phyloP scores from a whole-genome alignment of 768 basidiomycete genomes.

The Xerocomus brunneocitrinus region DNA sequence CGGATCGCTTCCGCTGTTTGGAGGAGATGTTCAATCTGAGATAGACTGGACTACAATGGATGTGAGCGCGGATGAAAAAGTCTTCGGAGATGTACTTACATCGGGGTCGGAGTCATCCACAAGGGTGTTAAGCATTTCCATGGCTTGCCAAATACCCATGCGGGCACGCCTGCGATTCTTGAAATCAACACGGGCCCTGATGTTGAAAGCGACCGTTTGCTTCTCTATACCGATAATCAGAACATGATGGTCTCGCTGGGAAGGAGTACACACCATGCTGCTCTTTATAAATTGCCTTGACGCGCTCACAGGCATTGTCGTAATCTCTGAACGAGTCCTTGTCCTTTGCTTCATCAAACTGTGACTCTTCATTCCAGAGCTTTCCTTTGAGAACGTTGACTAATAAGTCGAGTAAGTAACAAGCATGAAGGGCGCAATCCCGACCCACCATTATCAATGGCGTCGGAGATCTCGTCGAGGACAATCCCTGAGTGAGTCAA shows the following conservation, averaged over 20 bases:
- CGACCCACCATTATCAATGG: conserved; percentile 44
- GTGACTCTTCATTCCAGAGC: conserved; percentile 52
- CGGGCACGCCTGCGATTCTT: conserved; percentile 59
- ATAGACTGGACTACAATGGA: conserved; percentile 53
- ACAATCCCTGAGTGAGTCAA: conserved; percentile 24
- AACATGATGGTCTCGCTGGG: neutral
- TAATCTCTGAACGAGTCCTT: conserved; percentile 69
- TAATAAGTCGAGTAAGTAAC: conserved; percentile 20
- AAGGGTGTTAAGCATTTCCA: conserved; percentile 81
- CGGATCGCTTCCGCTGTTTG: conserved; percentile 92
- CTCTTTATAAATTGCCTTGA: conserved; percentile 73
- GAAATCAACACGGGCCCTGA: conserved; percentile 71
- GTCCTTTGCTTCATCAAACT: conserved; percentile 57
- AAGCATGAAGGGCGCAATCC: neutral
- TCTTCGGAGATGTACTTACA: conserved; percentile 32
- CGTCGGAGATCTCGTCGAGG: conserved; percentile 45
- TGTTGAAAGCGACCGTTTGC: conserved; percentile 83
- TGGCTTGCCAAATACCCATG: conserved; percentile 87
- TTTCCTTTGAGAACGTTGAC: conserved; percentile 68
- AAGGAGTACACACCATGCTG: conserved; percentile 55
- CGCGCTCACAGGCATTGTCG: conserved; percentile 70
- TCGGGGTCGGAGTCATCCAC: conserved; percentile 92
- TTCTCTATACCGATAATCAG: conserved; percentile 50
- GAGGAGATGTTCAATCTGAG: conserved; percentile 87
- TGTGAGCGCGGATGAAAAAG: conserved; percentile 7